phyloP scores from a whole-genome alignment of 192 early-diverging fungal genomes.

The Backusella westeae region DNA sequence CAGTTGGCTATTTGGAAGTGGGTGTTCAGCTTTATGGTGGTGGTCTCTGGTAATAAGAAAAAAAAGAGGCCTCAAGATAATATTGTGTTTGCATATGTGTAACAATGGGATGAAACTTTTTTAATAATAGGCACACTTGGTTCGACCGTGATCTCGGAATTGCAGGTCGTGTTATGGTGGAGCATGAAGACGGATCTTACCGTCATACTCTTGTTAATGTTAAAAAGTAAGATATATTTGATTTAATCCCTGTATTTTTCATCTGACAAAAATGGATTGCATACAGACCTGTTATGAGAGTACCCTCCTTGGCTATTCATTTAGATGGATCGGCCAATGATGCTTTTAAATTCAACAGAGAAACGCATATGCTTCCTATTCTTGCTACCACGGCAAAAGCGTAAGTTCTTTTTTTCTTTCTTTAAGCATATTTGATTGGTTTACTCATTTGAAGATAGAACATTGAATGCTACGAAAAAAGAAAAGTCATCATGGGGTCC shows the following conservation, averaged over 20 bases:
- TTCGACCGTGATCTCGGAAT: slow-evolving; percentile 97
- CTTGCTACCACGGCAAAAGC: slow-evolving; percentile 70
- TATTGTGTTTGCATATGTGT: not conserved
- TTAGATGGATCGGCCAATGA: slow-evolving; percentile 74
- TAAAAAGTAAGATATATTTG: slow-evolving; percentile 44
- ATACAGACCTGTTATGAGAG: slow-evolving; percentile 81
- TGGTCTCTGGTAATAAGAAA: slow-evolving; percentile 68
- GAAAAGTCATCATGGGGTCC: slow-evolving; percentile 7
- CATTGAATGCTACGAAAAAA: slow-evolving; percentile 22
- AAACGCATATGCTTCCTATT: slow-evolving; percentile 88
- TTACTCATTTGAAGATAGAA: slow-evolving; percentile 11
- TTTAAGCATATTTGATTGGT: not conserved
- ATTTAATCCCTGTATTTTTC: not conserved
- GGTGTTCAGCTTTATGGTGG: slow-evolving; percentile 93
- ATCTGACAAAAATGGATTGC: not conserved
- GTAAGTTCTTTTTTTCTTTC: slow-evolving; percentile 20
- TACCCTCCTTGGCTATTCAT: slow-evolving; percentile 97
- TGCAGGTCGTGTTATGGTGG: slow-evolving; percentile 92
- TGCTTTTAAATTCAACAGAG: slow-evolving; percentile 94
- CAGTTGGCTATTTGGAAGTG: slow-evolving; percentile 86
- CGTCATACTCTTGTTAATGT: slow-evolving; percentile 76
- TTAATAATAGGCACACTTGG: slow-evolving; percentile 74
- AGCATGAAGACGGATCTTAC: slow-evolving; percentile 62
- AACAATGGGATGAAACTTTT: not conserved
- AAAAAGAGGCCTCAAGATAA: not conserved